Base-by-base conservation (phyloP, 345 rosid species). In the Brassica incana region DNA sequence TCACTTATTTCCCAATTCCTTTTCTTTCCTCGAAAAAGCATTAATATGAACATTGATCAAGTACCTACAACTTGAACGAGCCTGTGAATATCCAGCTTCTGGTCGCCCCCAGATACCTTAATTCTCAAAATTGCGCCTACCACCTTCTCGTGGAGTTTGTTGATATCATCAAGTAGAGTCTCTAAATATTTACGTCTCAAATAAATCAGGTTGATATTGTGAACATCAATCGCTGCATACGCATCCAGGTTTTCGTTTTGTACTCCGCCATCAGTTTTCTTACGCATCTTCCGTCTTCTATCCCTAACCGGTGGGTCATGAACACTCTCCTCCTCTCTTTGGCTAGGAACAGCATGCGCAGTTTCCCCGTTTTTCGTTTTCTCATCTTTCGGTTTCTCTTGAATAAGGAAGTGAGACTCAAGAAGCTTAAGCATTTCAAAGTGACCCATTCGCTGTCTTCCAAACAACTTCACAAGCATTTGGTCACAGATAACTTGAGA, bases 1-100 rank as follows among this genome's bases (percentile, higher is more conserved):
- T 36, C 14, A 74, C 30, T 45, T 15, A 61, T 66, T 35, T 23
- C 25, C 62, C 48, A 62, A 10, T 82, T 45, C 66, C 7, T 50
- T 36, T 40, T 63, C 32, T 36, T 32, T 69, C 78, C 38, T 60
- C 36, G 32, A 74, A 81, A 63, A 43, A 23, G 15, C 78, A 83
- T 33, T 63, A 65, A 71, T 16, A 76, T 8, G 69, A 67, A 70
- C 60, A 80, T 27, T 33, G 64, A 77, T 75, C 72, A 73, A 75
- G 65, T 93, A 95, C 99, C 99, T 78, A 88, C 72, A 54, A 95
- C 94, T 89, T 82, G 94, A 65, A 91, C 98, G 78, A 95, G 99
- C 86, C 97, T 86, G 82, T 90, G 74, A 80, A 81, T 79, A 71
- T 90, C 97, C 81, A 86, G 92, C 81, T 86, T 90, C 85, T 84